Evolutionary conservation across 805 yeast genomes (phyloP), one percentile per base, ranked within the genome.

Genomic region (Helenozyma rhizophorensis): DNA sequence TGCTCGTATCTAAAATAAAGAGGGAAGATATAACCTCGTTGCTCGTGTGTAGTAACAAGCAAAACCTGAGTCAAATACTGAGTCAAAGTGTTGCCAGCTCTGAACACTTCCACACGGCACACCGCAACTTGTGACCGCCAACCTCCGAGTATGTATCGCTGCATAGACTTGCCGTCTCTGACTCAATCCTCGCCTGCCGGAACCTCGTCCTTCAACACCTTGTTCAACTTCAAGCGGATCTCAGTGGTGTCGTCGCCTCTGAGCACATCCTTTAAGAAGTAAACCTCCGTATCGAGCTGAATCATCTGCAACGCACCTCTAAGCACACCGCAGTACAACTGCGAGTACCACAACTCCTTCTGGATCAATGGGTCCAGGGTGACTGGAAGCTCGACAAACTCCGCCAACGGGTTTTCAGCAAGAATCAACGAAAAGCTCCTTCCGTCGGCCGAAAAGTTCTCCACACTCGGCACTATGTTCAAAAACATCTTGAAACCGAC

Each of bases 301-400:
- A 93, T 95, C 96, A 89, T 90, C 51, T 89, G 96, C 31, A 93
- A 62, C 0, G 95, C 88, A 4, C 97, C 97, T 37, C 86, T 76
- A 31, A 93, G 60, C 3, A 93, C 93, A 12, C 98, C 98, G 42
- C 89, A 83, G 16, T 88, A 62, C 3, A 93, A 74, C 50, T 93
- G 94, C 1, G 95, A 84, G 54, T 89, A 93, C 97, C 98, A 93
- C 32, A 93, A 65, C 49, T 83, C 86, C 42, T 73, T 74, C 36
- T 65, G 57, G 4, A 87, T 79, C 42, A 70, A 72, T 2, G 81
- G 80, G 48, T 83, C 95, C 53, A 75, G 80, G 12, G 58, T 47
- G 7, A 54, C 39, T 0, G 97, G 97, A 29, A 93, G 69, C 56
- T 93, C 97, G 3, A 93, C 98, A 65, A 89, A 93, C 54, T 90